Base-by-base conservation (phyloP, 345 rosid genomes). In the Orychophragmus violaceus region DNA sequence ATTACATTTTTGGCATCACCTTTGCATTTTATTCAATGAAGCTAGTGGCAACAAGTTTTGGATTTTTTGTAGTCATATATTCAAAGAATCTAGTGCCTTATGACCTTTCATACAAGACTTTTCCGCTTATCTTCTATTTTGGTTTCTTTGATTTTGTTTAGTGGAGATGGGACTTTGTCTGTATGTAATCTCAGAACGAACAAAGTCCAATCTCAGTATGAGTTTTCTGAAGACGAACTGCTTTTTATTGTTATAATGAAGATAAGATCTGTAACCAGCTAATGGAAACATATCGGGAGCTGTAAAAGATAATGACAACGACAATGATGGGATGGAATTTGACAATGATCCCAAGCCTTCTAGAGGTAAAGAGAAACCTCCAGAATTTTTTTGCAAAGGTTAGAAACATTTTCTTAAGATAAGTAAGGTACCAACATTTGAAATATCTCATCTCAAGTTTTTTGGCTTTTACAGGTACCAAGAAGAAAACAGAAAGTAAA, bases 151-250 rank as follows among this genome's bases (percentile, higher is more conserved):
- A 25, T 64, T 9, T 42, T 79, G 49, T 64, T 14, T 19, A 89
- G 96, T 83, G 96, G 98, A 66, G 98, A 89, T 73, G 98, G 98
- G 58, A 89, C 97, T 59, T 83, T 93, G 29, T 90, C 97, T 44
- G 91, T 93, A 27, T 88, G 91, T 84, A 90, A 88, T 76, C 90
- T 93, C 48, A 83, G 90, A 66, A 80, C 84, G 29, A 81, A 71
- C 51, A 90, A 85, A 70, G 68, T 90, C 75, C 98, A 86, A 74
- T 78, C 87, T 13, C 91, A 80, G 52, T 93, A 97, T 29, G 97
- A 93, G 64, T 90, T 89, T 79, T 90, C 98, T 46, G 98, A 93
- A 79, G 97, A 93, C 36, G 98, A 90, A 83, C 70, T 93, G 59
- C 79, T 82, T 8, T 93, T 97, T 28, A 82, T 85, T 53, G 89